These are phyloP conservation scores for Scytalidium lignicola DNA, from an alignment of 2,329 filamentous ascomycete species.

Conservation along the genomic window DNA sequence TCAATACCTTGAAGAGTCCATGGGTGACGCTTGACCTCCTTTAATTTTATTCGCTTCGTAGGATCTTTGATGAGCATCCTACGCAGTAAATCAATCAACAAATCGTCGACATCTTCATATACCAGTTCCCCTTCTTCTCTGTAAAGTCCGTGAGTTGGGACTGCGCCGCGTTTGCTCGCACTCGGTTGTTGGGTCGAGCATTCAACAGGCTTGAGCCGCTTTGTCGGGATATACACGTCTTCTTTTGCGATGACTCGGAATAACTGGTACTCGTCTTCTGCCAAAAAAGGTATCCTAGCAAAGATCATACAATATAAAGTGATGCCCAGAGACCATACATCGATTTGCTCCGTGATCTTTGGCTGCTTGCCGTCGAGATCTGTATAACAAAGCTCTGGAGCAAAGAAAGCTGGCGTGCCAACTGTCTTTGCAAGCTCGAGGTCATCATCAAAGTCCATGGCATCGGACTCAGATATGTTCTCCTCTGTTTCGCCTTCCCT, in stretches of 20 bases:
- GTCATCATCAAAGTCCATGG: slow-evolving; percentile 83
- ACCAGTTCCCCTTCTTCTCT: slow-evolving; percentile 71
- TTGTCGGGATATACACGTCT: slow-evolving; percentile 82
- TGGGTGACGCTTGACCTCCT: slow-evolving; percentile 88
- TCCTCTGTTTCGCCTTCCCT: slow-evolving; percentile 77
- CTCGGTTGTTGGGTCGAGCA: slow-evolving; percentile 51
- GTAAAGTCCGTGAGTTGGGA: slow-evolving; percentile 52
- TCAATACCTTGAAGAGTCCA: slow-evolving; percentile 81
- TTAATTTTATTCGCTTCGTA: slow-evolving; percentile 77
- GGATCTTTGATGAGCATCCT: slow-evolving; percentile 87
- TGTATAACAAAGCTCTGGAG: slow-evolving; percentile 90
- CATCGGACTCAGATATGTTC: slow-evolving; percentile 71
- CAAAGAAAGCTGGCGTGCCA: slow-evolving; percentile 95
- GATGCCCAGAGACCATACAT: slow-evolving; percentile 94
- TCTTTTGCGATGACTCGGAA: slow-evolving; percentile 89
- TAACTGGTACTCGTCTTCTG: slow-evolving; percentile 86
- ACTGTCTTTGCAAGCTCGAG: slow-evolving; percentile 97
- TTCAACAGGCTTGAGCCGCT: slow-evolving; percentile 72
- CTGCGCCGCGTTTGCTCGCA: slow-evolving; percentile 45
- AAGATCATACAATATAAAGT: slow-evolving; percentile 95
- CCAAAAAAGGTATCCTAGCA: slow-evolving; percentile 87
- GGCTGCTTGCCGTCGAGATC: slow-evolving; percentile 64
- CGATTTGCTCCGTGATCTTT: slow-evolving; percentile 87
- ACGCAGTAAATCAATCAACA: slow-evolving; percentile 71
- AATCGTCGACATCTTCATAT: slow-evolving; percentile 81